Base-by-base conservation (phyloP, 345 rosid genomes). In the Laguncularia racemosa region DNA sequence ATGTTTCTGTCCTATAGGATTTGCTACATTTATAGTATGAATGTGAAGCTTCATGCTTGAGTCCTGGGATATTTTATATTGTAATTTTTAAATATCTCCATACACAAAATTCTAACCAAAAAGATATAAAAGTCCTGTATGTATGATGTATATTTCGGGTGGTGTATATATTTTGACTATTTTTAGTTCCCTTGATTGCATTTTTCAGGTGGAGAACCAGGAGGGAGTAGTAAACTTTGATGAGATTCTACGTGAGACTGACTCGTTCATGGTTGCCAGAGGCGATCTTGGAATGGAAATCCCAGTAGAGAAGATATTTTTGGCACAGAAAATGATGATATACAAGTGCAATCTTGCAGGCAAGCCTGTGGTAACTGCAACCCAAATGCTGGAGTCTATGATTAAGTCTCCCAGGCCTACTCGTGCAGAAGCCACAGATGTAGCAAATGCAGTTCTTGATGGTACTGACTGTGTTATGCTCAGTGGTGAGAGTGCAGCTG, bases 201-300 rank as follows among this genome's bases (percentile, higher is more conserved):
- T 4, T 33, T 33, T 33, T 33, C 2, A 89, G 97, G 84, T 89
- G 62, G 95, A 86, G 76, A 89, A 86, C 70, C 95, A 86, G 72
- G 97, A 89, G 75, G 97, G 97, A 58, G 95, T 90, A n/a, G 33
- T 86, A 44, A 90, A 90, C 80, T 90, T 90, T 26, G 97, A 90
- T 63, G 97, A 90, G 61, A 90, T 90, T 57, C 60, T 90, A 73
- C 89, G 90, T 45, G 97, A 90, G 74, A 90, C 97, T 10, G 95
- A 90, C 62, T 78, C 97, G 0, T 90, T 79, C 79, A 90, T 90
- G 95, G 97, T 90, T 81, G 97, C 95, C 43, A 92, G 92, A 74
- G 95, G 97, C 64, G 97, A 89, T 73, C 86, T 89, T 8, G 92
- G 97, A 53, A 84, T 86, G 97, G 97, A 89, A 71, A 89, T 89